Conservation (phyloP, 2,329 filamentous ascomycete species). For the Macrophomina tecta region DNA sequence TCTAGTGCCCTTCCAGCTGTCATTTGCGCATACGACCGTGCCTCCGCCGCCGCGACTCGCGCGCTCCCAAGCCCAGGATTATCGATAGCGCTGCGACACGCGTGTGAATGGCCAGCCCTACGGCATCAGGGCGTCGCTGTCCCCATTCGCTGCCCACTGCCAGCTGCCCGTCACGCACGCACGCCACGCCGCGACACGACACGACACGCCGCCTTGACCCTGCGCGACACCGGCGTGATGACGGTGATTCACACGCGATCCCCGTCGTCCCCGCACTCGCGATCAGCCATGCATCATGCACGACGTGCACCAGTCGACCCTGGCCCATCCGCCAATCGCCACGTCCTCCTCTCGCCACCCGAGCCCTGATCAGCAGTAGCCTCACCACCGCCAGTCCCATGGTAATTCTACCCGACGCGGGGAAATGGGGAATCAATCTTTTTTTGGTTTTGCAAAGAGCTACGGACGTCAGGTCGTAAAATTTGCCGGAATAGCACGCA, state of each 20-base stretch:
- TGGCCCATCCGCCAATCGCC: slow-evolving; percentile 16
- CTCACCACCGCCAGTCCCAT: slow-evolving; percentile 12
- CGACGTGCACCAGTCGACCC: slow-evolving; percentile 14
- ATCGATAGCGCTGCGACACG: slow-evolving; percentile 6
- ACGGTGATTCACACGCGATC: slow-evolving; percentile 21
- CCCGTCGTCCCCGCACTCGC: slow-evolving; percentile 22
- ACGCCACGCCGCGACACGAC: neutral
- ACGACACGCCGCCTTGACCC: neutral
- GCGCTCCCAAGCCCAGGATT: neutral
- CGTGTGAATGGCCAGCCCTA: slow-evolving; percentile 17
- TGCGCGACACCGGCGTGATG: neutral
- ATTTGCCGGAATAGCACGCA: slow-evolving; percentile 22
- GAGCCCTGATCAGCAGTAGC: neutral
- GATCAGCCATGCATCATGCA: slow-evolving; percentile 28
- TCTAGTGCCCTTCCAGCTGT: slow-evolving; percentile 13
- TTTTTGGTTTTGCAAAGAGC: slow-evolving; percentile 22
- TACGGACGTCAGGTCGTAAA: slow-evolving; percentile 28
- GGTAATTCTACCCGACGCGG: neutral
- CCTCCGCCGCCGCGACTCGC: slow-evolving; percentile 10
- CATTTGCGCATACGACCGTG: slow-evolving; percentile 7
- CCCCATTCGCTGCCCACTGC: slow-evolving; percentile 6
- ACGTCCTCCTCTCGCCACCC: slow-evolving; percentile 6
- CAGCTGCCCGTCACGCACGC: neutral
- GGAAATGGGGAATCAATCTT: slow-evolving; percentile 22
- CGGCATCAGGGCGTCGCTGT: neutral